Percentiles rank a stretch among this genome's conserved stretches.
phyloP scores from a whole-genome alignment of 1,284 basidiomycete genomes.

The Sanghuangporus baumii region DNA sequence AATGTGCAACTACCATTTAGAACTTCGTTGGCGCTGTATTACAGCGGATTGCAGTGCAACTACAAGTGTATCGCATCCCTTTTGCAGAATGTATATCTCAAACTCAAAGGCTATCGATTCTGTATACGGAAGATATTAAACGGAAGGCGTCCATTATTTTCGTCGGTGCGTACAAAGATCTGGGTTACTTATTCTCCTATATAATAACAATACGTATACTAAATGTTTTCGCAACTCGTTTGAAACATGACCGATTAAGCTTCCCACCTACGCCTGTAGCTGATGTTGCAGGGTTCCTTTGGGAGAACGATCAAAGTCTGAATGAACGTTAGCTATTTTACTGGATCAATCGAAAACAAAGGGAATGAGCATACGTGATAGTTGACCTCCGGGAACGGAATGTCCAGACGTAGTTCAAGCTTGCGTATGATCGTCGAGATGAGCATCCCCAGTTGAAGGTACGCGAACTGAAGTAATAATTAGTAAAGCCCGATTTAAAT shows the following conservation, averaged over 20 bases:
- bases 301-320: conserved; percentile 74
- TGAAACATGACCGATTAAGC: background rate
- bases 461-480: conserved; percentile 70
- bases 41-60: too few relatives aligned
- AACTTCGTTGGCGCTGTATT: too few relatives aligned
- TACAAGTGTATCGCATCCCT: too few relatives aligned
- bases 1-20: too few relatives aligned
- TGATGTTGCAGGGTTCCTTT: conserved; percentile 41
- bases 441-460: conserved; percentile 87
- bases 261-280: conserved; percentile 34
- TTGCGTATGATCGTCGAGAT: conserved; percentile 75
- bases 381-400: conserved; percentile 75
- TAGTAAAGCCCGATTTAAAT: conserved; percentile 9
- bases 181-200: background rate
- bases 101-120: too few relatives aligned
- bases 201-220: too few relatives aligned
- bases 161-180: background rate
- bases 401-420: conserved; percentile 68
- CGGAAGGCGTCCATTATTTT: too few relatives aligned
- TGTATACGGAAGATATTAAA: too few relatives aligned
- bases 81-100: too few relatives aligned
- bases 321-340: background rate
- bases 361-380: conserved; percentile 56
- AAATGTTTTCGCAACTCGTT: background rate
- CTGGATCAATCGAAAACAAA: background rate